Evolutionary conservation across 2,329 filamentous ascomycete species (phyloP).

Genomic region (Aspergillus intermedius): DNA sequence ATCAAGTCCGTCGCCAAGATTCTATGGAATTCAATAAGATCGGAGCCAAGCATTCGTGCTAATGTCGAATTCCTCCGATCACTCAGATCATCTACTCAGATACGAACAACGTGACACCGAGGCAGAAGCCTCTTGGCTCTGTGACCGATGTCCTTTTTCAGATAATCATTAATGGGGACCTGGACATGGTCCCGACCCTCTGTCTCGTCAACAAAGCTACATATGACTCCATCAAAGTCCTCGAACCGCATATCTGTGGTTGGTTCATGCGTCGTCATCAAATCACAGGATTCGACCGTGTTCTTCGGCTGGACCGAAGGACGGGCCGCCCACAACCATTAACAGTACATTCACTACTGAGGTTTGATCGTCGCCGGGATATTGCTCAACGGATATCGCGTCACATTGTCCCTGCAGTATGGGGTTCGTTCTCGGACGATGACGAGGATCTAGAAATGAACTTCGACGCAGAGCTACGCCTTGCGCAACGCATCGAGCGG

Average conservation of each 20-base stretch:
- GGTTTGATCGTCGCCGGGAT: conserved; percentile 16
- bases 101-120: conserved; percentile 3
- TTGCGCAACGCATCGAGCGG: conserved; percentile 19
- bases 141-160: conserved; percentile 25
- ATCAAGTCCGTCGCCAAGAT: not conserved
- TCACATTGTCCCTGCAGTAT: conserved; percentile 22
- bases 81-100: conserved; percentile 7
- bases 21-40: not conserved
- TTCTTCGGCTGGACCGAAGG: conserved; percentile 39
- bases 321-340: conserved; percentile 16
- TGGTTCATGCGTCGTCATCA: conserved; percentile 40
- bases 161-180: conserved; percentile 21
- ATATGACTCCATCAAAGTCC: conserved; percentile 18
- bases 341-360: conserved; percentile 18
- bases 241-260: conserved; percentile 22
- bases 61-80: not conserved
- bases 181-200: conserved; percentile 15
- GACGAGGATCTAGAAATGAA: conserved; percentile 18
- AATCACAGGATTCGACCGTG: conserved; percentile 51
- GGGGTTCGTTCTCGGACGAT: conserved; percentile 18
- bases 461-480: conserved; percentile 18
- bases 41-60: not conserved
- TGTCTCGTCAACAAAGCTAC: conserved; percentile 22
- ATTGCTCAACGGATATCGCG: conserved; percentile 15
- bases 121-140: conserved; percentile 13